A percentile compares a stretch with the other conserved stretches of the same genome.
Conservation (phyloP, 2,329 filamentous ascomycete species). For the Aspergillus novoparasiticus region DNA sequence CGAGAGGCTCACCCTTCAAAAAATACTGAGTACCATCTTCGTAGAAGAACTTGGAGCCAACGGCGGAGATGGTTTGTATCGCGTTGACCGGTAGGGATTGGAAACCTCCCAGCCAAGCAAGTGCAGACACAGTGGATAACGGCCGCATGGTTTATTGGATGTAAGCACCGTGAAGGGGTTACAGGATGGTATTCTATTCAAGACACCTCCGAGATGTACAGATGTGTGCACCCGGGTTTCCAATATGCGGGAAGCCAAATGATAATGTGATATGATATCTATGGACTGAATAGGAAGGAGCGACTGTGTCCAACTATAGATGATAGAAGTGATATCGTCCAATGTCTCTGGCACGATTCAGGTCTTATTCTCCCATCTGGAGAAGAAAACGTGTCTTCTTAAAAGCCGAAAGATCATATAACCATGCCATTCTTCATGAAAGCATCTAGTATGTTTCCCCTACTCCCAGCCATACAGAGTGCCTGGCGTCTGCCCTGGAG, state of each 20-base stretch:
- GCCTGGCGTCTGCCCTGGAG: constrained; percentile 5
- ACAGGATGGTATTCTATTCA: background rate
- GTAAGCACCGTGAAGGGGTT: background rate
- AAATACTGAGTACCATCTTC: constrained; percentile 80
- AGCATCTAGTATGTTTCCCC: constrained; percentile 6
- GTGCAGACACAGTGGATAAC: background rate
- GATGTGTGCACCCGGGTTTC: background rate
- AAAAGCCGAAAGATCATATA: background rate
- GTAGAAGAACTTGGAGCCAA: constrained; percentile 84
- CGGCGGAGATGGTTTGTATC: constrained; percentile 59
- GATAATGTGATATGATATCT: background rate
- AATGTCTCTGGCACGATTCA: background rate
- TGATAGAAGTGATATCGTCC: background rate
- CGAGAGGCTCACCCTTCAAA: constrained; percentile 67
- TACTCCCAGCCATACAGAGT: constrained; percentile 13
- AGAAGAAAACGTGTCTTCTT: background rate
- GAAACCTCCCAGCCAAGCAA: constrained; percentile 31
- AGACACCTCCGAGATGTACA: background rate
- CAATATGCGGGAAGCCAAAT: background rate
- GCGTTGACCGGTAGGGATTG: constrained; percentile 38
- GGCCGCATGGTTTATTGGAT: background rate
- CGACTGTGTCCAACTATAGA: background rate
- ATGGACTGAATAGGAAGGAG: background rate
- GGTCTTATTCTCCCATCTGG: background rate
- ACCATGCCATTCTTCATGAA: background rate